Evolutionary conservation across 352 stramenopile genomes (phyloP), one percentile per base, ranked within the genome.

Genomic region (Phytopythium oedochilum): DNA sequence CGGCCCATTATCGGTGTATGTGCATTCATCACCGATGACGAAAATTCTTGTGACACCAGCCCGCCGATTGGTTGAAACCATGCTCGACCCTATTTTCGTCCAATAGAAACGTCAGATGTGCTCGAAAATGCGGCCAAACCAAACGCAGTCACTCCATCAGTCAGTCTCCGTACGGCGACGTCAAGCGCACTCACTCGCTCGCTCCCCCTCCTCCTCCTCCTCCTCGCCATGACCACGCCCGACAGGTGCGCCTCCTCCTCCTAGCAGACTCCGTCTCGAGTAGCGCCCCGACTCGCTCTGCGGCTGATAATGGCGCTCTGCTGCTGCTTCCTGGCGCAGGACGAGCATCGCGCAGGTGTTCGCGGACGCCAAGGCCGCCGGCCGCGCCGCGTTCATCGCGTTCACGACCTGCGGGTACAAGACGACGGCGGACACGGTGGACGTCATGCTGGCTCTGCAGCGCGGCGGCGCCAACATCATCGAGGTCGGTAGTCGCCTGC

Each of bases 371-470:
- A 92, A 92, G 77, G 72, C 74, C n/a, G 68, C 68, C 39, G 74
- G 81, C 34, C 74, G 66, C 57, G 89, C 96, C 18, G 94, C 95
- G 7, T 99, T 99, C 80, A 88, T 99, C 57, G 91, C 94, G 20
- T 99, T 99, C 75, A 92, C 98, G 17, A 97, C 94, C 31, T 98
- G 96, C 56, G 97, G 92, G 45, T 99, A 94, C 78, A 97, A 97
- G 62, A 89, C 63, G 39, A 92, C 86, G 68, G 81, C 84, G 64
- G 96, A 98, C 77, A 99, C 97, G 7, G 94, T 98, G 44, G 78
- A 96, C 11, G 94, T 99, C 48, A 69, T 99, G 31, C 74, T 99
- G 32, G 96, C 88, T 25, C 91, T 99, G 63, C 83, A 99, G 79
- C 88, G 94, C 48, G 96, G 96, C 43, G 97, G 97, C 40, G 90